phyloP scores from a whole-genome alignment of 2,329 filamentous ascomycete species.

The Xylaria arbuscula region DNA sequence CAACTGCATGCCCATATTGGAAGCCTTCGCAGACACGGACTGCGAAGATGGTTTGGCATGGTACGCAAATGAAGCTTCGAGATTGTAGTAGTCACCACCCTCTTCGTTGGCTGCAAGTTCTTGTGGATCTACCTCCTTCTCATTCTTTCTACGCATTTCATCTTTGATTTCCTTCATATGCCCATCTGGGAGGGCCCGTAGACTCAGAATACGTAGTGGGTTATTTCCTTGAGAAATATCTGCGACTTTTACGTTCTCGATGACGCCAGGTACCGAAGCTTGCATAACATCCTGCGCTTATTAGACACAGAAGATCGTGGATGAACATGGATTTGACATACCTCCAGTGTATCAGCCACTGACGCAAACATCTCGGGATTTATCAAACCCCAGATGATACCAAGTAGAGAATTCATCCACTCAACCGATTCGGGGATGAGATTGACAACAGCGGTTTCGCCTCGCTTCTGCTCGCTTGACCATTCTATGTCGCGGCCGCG shows the following conservation, averaged over 20 bases:
- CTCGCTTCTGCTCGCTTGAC: conserved; percentile 85
- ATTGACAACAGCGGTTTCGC: conserved; percentile 86
- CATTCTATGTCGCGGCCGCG: conserved; percentile 88
- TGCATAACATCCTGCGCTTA: conserved; percentile 84
- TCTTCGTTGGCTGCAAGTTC: conserved; percentile 90
- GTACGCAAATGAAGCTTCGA: conserved; percentile 91
- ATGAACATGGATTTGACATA: conserved; percentile 31
- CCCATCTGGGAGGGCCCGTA: conserved; percentile 84
- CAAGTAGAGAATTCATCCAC: conserved; percentile 93
- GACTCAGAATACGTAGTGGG: conserved; percentile 85
- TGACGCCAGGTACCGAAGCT: conserved; percentile 87
- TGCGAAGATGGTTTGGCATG: conserved; percentile 81
- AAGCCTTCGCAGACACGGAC: conserved; percentile 81
- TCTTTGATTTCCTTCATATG: conserved; percentile 86
- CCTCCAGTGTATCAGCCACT: conserved; percentile 88
- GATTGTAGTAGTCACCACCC: conserved; percentile 91
- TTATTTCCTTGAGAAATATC: conserved; percentile 96
- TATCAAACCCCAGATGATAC: conserved; percentile 87
- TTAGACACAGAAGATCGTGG: conserved; percentile 24
- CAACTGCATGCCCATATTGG: conserved; percentile 97
- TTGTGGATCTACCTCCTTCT: conserved; percentile 84
- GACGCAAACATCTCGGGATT: conserved; percentile 96
- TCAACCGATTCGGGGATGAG: conserved; percentile 92
- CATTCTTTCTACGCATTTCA: conserved; percentile 80
- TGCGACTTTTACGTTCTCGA: conserved; percentile 94